Percentiles rank a stretch among this genome's conserved stretches.
phyloP scores from a whole-genome alignment of 371 early-diverging fungal species.

The Mucor mucedo region DNA sequence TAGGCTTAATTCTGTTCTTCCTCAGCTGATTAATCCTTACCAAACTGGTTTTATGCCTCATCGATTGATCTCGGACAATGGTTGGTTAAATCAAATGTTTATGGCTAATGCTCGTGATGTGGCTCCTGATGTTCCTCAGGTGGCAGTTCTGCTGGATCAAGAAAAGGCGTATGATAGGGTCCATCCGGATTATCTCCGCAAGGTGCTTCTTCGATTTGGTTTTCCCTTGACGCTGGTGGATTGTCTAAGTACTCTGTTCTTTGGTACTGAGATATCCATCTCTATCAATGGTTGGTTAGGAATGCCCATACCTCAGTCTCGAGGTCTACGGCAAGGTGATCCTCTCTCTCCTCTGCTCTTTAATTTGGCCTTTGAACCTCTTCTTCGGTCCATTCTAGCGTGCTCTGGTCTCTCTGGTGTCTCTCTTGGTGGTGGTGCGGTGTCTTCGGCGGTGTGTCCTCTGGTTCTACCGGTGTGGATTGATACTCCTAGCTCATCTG shows the following conservation, averaged over 20 bases:
- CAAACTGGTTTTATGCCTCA: slow-evolving; percentile 22
- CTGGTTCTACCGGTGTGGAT: slow-evolving; percentile 6
- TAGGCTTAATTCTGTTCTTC: slow-evolving; percentile 12
- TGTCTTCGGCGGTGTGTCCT: not conserved
- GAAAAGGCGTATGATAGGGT: slow-evolving; percentile 31
- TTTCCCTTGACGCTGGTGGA: slow-evolving; percentile 1
- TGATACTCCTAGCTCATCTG: slow-evolving; percentile 13
- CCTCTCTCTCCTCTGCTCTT: slow-evolving; percentile 23
- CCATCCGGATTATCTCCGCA: slow-evolving; percentile 21
- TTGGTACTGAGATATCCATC: not conserved
- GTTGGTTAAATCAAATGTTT: slow-evolving; percentile 13
- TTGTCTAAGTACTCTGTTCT: slow-evolving; percentile 6
- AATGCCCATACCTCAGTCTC: not conserved
- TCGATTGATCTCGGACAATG: slow-evolving; percentile 30
- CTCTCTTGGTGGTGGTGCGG: not conserved
- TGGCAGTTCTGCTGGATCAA: slow-evolving; percentile 15
- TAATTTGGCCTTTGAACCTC: slow-evolving; percentile 21
- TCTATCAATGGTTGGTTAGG: slow-evolving; percentile 20
- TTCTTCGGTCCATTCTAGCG: not conserved
- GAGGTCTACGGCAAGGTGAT: slow-evolving; percentile 25
- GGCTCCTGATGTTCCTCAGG: not conserved
- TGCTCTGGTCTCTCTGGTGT: not conserved
- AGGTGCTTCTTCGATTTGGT: not conserved
- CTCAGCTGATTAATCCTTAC: slow-evolving; percentile 13
- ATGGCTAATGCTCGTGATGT: slow-evolving; percentile 13